Evolutionary conservation across 148 eudicot species (phyloP).

Genomic region (Silene latifolia): DNA sequence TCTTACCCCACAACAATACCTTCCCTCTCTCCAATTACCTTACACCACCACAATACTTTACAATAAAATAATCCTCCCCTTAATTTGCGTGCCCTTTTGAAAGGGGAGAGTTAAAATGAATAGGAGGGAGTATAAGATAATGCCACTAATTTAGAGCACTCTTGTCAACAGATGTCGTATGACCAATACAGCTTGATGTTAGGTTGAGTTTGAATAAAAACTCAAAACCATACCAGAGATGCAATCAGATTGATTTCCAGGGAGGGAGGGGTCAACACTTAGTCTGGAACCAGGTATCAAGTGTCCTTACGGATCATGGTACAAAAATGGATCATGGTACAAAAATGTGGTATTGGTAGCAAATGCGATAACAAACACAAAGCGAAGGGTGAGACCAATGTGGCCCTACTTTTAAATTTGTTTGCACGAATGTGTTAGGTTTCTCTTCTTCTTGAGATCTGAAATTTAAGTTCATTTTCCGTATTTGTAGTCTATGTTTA

Average conservation of each 20-base stretch:
- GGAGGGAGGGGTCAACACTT: not conserved
- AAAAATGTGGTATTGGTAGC: not conserved
- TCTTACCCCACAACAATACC: no score
- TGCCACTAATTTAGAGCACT: not conserved
- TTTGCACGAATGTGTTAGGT: not conserved
- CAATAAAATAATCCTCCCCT: no score
- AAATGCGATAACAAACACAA: no score
- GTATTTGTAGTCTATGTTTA: not conserved
- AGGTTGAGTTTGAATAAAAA: not conserved
- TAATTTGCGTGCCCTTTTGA: no score
- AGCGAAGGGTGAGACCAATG: not conserved
- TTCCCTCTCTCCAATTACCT: no score
- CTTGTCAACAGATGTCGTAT: not conserved
- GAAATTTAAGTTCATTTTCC: no score
- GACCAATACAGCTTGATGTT: not conserved
- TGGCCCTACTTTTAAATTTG: not conserved
- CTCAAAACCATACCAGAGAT: not conserved
- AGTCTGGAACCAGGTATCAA: not conserved
- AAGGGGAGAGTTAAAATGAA: no score
- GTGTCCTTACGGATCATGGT: not conserved
- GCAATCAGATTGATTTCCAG: not conserved
- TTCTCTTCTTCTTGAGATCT: not conserved
- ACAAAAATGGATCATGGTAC: no score
- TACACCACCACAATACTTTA: no score
- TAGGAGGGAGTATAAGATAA: no score